Conservation (phyloP, 2,329 filamentous ascomycete species). For the Orbilia ellipsospora region DNA sequence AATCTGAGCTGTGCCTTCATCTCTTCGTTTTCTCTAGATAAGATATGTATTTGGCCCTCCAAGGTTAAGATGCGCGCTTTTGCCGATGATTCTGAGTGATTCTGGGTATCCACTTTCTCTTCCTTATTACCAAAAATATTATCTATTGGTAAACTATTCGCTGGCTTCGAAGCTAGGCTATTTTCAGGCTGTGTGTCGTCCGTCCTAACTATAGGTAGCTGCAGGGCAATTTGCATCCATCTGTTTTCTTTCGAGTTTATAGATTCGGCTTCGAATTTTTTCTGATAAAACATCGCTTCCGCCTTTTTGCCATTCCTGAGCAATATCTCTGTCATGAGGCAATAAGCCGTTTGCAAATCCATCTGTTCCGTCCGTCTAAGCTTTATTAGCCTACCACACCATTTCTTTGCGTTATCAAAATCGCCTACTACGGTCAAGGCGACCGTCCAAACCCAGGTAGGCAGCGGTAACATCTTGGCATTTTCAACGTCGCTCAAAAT, state of each 20-base stretch:
- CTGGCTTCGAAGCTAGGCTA: no score
- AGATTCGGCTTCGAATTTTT: not conserved
- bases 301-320: not conserved
- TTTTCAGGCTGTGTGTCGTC: no score
- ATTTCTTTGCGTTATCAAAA: not conserved
- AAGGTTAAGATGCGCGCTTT: no score
- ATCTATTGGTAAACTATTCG: no score
- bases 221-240: slow-evolving; percentile 4
- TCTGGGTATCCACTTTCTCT: no score
- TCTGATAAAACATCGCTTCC: slow-evolving; percentile 18
- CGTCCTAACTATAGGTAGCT: not conserved
- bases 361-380: not conserved
- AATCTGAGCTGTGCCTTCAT: no score
- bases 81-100: no score
- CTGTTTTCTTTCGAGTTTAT: not conserved
- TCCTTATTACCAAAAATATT: no score
- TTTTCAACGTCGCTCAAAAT: not conserved
- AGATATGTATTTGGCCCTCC: no score
- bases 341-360: not conserved
- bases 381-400: slow-evolving; percentile 5
- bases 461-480: not conserved
- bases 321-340: slow-evolving; percentile 15
- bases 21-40: no score
- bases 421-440: not conserved
- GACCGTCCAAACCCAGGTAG: not conserved